Evolutionary conservation across 495 filamentous ascomycete species (phyloP), one percentile per base, ranked within the genome.

Genomic region (Xylaria bambusicola): DNA sequence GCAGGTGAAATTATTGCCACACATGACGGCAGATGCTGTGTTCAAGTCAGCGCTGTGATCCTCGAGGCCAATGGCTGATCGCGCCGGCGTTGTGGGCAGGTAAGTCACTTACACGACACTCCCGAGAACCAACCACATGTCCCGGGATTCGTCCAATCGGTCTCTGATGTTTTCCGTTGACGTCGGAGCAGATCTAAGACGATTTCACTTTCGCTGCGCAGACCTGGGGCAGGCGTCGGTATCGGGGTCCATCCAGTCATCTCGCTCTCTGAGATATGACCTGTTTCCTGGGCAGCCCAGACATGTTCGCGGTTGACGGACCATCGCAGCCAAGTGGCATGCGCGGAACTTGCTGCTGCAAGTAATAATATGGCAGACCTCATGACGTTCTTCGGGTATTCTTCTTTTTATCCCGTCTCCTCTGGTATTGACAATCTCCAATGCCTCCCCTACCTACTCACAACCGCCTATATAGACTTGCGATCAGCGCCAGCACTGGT

Each of bases 41-140:
- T 33, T 15, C 42, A 49, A 51, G 8, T 54, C 20, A 24, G 27
- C 10, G 24, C 15, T 9, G n/a, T 24, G 6, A 45, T 41, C 0
- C 47, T 51, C 4, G n/a, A 17, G 18, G 17, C 18, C 5, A 21
- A 29, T 33, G 24, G 15, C 51, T 20, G 10, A 10, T 6, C 24
- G 10, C 9, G 1, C 1, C 5, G 18, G 8, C 2, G 33, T 23
- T 13, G 17, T 1, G 20, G 0, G 20, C n/a, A n/a, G n/a, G n/a
- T n/a, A n/a, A 15, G 41, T 24, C 4, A 71, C 71, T 72, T 66
- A 75, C 73, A 74, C 0, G 62, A 61, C 9, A 46, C 6, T 17
- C 67, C 66, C 0, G 66, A 42, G n/a, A 59, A 60, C 62, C 64
- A 78, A 7, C 73, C 74, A 53, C 75, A 78, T 1, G 75, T 78